phyloP scores from a whole-genome alignment of 768 basidiomycete species.

The Tulasnella sp. region DNA sequence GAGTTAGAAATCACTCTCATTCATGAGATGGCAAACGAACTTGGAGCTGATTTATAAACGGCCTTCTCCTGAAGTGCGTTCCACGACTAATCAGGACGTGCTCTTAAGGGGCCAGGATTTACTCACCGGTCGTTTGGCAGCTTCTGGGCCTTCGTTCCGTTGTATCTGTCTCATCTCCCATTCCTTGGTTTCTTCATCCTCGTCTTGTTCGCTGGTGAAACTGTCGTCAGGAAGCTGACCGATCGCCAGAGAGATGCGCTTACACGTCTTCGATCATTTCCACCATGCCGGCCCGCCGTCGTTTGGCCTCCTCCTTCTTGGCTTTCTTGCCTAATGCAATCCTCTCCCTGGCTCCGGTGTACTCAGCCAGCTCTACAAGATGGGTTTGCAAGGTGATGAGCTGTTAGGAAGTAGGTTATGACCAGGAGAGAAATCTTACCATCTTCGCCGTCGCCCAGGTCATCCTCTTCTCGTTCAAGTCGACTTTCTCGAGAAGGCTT shows the following conservation, averaged over 20 bases:
- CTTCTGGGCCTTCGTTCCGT: conserved; percentile 46
- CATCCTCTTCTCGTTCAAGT: conserved; percentile 74
- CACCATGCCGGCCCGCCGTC: conserved; percentile 56
- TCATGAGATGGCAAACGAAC: conserved; percentile 32
- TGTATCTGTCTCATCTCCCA: conserved; percentile 81
- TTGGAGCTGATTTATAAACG: conserved; percentile 58
- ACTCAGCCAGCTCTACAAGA: conserved; percentile 65
- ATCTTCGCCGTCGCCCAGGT: conserved; percentile 78
- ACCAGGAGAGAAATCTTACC: conserved; percentile 35
- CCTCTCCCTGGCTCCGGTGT: conserved; percentile 75
- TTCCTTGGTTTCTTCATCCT: conserved; percentile 73
- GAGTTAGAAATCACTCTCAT: background rate
- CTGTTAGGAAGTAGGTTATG: background rate
- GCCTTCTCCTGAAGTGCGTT: conserved; percentile 29
- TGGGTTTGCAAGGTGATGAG: background rate
- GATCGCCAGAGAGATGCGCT: conserved; percentile 22
- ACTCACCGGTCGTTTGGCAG: background rate
- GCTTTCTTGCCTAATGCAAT: conserved; percentile 80
- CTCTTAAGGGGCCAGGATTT: no score
- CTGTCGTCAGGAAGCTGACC: background rate
- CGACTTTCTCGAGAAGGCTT: conserved; percentile 78
- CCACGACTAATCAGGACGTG: background rate
- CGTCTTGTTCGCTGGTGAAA: conserved; percentile 33
- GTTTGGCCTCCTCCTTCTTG: conserved; percentile 54
- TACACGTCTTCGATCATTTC: conserved; percentile 78